A percentile compares a stretch with the other conserved stretches of the same genome.
phyloP scores from a whole-genome alignment of 345 rosid species.

The Acer saccharum region DNA sequence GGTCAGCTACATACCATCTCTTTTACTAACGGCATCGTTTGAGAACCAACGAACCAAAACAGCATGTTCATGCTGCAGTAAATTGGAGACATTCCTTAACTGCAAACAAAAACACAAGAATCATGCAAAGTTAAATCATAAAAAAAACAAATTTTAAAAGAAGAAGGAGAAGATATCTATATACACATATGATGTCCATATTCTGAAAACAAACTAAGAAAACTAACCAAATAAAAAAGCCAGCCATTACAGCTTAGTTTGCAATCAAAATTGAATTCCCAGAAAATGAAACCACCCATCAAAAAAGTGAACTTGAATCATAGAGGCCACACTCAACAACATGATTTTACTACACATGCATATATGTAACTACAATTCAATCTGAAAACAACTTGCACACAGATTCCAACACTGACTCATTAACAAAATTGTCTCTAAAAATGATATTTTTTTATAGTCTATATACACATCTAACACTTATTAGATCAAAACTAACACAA shows the following conservation, averaged over 20 bases:
- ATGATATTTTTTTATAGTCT: background rate
- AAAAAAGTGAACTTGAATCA: background rate
- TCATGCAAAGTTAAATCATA: background rate
- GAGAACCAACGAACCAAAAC: constrained; percentile 61
- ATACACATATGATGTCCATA: too few relatives aligned
- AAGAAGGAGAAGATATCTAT: too few relatives aligned
- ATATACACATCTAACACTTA: background rate
- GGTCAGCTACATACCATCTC: constrained; percentile 46
- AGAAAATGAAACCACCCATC: background rate
- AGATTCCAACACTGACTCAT: background rate
- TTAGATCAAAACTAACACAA: background rate
- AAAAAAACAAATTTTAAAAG: background rate
- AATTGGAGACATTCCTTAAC: constrained; percentile 56
- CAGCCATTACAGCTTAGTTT: background rate
- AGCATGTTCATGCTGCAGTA: constrained; percentile 55
- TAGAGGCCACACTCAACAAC: background rate
- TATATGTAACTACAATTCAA: background rate
- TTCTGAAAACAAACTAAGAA: background rate
- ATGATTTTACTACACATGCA: background rate
- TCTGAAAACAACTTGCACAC: background rate
- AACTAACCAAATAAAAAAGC: background rate
- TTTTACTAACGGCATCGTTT: constrained; percentile 39
- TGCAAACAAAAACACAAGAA: constrained; percentile 29
- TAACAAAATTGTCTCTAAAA: background rate
- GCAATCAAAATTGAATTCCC: background rate